Conservation (phyloP, 108 stramenopile species). For the Skeletonema menzelii region DNA sequence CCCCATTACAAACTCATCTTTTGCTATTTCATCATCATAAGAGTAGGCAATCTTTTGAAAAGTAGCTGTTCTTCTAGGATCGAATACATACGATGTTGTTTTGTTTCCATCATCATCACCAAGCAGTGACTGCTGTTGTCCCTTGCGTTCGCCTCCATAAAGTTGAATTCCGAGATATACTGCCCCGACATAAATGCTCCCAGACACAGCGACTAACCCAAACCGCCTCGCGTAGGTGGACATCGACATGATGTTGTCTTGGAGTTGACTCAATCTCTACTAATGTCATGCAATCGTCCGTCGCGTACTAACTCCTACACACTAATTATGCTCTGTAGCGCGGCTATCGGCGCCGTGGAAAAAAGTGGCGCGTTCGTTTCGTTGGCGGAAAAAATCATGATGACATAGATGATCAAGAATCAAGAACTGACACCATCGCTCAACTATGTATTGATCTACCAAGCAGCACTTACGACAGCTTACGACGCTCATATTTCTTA, state of each 20-base stretch:
- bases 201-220: slow-evolving; percentile 32
- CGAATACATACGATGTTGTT: slow-evolving; percentile 29
- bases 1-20: slow-evolving; percentile 80
- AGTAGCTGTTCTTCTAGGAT: slow-evolving; percentile 61
- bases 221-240: slow-evolving; percentile 26
- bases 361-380: too few relatives aligned
- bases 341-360: too few relatives aligned
- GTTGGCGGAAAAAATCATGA: background rate
- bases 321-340: too few relatives aligned
- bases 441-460: too few relatives aligned
- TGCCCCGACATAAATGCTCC: slow-evolving; percentile 33
- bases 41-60: slow-evolving; percentile 69
- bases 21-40: slow-evolving; percentile 74
- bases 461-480: too few relatives aligned
- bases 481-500: too few relatives aligned
- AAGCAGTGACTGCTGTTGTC: background rate
- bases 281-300: too few relatives aligned
- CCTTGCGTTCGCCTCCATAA: slow-evolving; percentile 15
- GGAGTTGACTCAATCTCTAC: background rate
- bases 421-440: too few relatives aligned
- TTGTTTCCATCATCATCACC: slow-evolving; percentile 12
- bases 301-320: too few relatives aligned
- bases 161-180: slow-evolving; percentile 35
- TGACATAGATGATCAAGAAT: too few relatives aligned
- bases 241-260: slow-evolving; percentile 29